Conservation (phyloP, 306 rosid genomes). For the Rosa multiflora region DNA sequence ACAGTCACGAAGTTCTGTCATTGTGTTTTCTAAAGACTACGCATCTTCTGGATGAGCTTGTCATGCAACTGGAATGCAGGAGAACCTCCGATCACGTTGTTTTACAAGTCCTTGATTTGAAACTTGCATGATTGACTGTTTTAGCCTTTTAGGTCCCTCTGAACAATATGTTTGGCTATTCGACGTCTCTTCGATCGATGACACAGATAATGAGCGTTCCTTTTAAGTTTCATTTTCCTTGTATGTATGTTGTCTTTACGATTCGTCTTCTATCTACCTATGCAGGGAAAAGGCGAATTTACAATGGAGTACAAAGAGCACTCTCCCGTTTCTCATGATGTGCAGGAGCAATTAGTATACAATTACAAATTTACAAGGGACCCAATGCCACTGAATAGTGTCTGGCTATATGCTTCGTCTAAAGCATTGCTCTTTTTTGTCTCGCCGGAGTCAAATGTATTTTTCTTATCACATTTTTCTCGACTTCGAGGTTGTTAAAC, state of each 20-base stretch:
- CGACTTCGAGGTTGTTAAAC: not conserved
- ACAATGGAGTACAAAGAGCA: constrained; percentile 99
- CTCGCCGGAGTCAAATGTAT: not conserved
- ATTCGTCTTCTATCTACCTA: not conserved
- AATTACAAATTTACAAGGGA: constrained; percentile 48
- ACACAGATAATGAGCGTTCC: constrained; percentile 62
- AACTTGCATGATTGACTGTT: not conserved
- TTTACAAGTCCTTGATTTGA: too few relatives aligned
- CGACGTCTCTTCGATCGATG: constrained; percentile 90
- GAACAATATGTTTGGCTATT: constrained; percentile 96
- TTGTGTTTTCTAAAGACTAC: too few relatives aligned
- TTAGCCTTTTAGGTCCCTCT: constrained; percentile 69
- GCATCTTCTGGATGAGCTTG: too few relatives aligned
- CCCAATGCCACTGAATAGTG: constrained; percentile 41
- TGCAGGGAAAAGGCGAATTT: constrained; percentile 98
- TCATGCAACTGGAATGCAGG: too few relatives aligned
- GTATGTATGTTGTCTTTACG: not conserved
- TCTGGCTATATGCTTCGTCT: not conserved
- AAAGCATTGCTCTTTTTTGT: constrained; percentile 14
- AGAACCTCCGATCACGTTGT: too few relatives aligned
- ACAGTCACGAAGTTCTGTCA: too few relatives aligned
- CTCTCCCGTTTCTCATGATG: constrained; percentile 76
- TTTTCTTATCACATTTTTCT: constrained; percentile 6
- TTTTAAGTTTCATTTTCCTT: not conserved
- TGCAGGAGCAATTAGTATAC: constrained; percentile 73